Base-by-base conservation (phyloP, 176 grass and related monocot genomes). In the Metroxylon sagu region DNA sequence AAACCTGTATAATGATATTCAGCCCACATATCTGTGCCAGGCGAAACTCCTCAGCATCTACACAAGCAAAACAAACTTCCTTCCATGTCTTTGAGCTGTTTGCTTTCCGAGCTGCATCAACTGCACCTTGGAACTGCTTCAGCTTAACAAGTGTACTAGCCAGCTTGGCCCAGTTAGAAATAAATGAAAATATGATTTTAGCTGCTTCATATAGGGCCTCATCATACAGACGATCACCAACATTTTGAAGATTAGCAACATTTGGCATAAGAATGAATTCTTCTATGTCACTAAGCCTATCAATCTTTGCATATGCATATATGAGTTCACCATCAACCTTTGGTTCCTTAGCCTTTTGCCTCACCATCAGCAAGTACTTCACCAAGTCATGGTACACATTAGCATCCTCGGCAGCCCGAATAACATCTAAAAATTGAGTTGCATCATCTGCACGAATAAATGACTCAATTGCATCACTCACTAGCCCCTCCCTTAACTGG, bases 181-280 rank as follows among this genome's bases (percentile, higher is more conserved):
- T 91, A 71, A 96, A 96, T 17, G 87, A 80, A 57, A 90, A 96
- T 19, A 96, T 96, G 49, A 91, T 96, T 75, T 96, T 96, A 68
- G 92, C 92, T 69, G 92, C 92, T 85, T 88, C 92, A 80, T 88
- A 96, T 30, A 96, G 83, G 66, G 89, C 80, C 77, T 77, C 87
- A 82, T 91, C 92, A 50, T 82, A 96, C 18, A 96, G 57, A 35
- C 87, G 80, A 26, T 96, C 92, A 79, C 92, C 92, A 49, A 96
- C 83, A 67, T 82, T 87, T 87, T 90, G 92, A 27, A 96, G 83
- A 77, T 90, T 85, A 54, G 92, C 92, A 80, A 96, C 87, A 88
- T 91, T 96, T 77, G 87, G 87, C 87, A 91, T 91, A 51, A 91
- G 87, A 59, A 96, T 96, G 60, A 96, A 88, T 39, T 96, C 87